Percentiles rank a stretch among this genome's conserved stretches.
phyloP scores from a whole-genome alignment of 2,329 filamentous ascomycete species.

The Aspergillus sp. region DNA sequence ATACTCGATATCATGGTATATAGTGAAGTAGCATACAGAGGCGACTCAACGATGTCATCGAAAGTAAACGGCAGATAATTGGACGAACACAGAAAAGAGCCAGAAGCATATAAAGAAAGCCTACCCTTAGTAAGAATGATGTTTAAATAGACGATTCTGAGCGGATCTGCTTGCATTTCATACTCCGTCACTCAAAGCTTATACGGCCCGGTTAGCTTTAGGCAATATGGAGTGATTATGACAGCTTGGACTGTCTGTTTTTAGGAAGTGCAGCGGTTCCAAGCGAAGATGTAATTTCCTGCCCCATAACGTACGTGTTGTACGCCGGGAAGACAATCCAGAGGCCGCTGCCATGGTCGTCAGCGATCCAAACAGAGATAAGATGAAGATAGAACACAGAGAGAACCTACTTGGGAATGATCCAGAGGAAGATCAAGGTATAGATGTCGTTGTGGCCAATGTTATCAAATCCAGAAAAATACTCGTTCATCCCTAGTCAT shows the following conservation, averaged over 20 bases:
- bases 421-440: conserved; percentile 52
- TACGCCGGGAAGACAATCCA: conserved; percentile 59
- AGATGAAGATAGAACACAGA: background rate
- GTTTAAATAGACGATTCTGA: background rate
- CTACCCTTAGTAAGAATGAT: too few relatives aligned
- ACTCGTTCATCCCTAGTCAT: conserved; percentile 49
- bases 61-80: conserved; percentile 5
- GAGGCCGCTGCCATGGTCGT: conserved; percentile 41
- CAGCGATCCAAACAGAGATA: conserved; percentile 5
- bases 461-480: conserved; percentile 52
- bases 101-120: background rate
- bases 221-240: conserved; percentile 7
- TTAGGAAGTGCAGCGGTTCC: conserved; percentile 27
- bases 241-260: conserved; percentile 18
- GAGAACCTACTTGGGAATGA: conserved; percentile 56
- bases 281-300: conserved; percentile 54
- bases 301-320: conserved; percentile 52
- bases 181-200: too few relatives aligned
- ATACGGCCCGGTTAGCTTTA: too few relatives aligned
- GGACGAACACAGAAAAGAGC: conserved; percentile 2
- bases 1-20: background rate
- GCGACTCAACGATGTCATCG: conserved; percentile 2
- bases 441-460: conserved; percentile 53
- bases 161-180: background rate
- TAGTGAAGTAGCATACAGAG: background rate